Evolutionary conservation across 2,329 filamentous ascomycete species (phyloP), one percentile per base, ranked within the genome.

Genomic region (Neopestalotiopsis clavispora): DNA sequence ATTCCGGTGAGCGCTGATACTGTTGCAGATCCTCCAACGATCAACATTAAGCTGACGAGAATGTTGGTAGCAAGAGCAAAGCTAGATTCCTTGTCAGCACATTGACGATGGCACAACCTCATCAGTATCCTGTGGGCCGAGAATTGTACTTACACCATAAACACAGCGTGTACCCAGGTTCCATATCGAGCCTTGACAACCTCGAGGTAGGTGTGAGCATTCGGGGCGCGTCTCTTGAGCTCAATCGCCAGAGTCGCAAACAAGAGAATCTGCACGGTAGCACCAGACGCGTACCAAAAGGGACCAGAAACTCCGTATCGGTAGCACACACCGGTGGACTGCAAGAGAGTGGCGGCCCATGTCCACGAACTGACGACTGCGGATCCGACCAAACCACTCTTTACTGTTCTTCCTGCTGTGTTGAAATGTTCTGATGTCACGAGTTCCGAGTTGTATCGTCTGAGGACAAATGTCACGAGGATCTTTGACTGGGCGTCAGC

Each of bases 291-390:
- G 75, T 91, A 91, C 86, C 86, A 89, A 60, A 87, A 86, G 10
- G 83, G 82, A 14, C 89, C 90, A 0, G 87, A 86, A 52, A 92
- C 86, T 13, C 90, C 92, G 76, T 95, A 95, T 71, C 89, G 85
- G 79, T 97, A 97, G 71, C 93, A 93, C 20, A 97, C 92, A n/a
- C 90, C 89, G 0, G 92, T 91, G 1, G 89, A 92, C 76, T 96
- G 93, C 2, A 96, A 85, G 1, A 95, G 84, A 0, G 93, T 96
- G 28, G 93, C 94, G 0, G 94, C 94, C 94, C 94, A 97, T 0
- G 94, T 97, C 94, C 95, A 97, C 4, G 92, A 94, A 17, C 92
- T 95, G 3, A 97, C 94, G n/a, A 97, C 94, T 17, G 94, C 94
- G 4, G 93, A 93, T 12, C 93, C 93, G 0, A 97, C 94, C 14